A percentile compares a stretch with the other conserved stretches of the same genome.
Conservation (phyloP, 306 rosid genomes). For the Geum urbanum region DNA sequence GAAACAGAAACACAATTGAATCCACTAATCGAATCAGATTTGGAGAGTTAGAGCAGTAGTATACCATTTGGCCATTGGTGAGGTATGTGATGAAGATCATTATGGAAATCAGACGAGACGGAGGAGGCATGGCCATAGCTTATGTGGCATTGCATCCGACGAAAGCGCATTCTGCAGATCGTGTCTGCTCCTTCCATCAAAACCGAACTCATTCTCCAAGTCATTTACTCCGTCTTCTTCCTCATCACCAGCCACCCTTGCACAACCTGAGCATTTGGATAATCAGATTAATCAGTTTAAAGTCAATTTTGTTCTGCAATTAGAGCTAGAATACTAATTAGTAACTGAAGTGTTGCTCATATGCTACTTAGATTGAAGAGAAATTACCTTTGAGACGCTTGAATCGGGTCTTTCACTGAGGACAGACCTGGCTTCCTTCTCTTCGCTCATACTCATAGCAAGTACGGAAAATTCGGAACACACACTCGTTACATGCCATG, state of each 20-base stretch:
- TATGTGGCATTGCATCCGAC: conserved; percentile 28
- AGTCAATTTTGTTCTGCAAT: too few species aligned
- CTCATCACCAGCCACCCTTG: conserved; percentile 73
- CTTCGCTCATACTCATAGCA: conserved; percentile 70
- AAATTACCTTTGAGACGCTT: conserved; percentile 48
- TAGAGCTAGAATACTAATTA: too few species aligned
- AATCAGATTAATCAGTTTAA: too few species aligned
- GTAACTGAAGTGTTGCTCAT: conserved; percentile 22
- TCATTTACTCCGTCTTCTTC: conserved; percentile 70
- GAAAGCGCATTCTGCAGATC: conserved; percentile 10
- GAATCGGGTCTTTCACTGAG: conserved; percentile 66
- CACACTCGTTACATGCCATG: conserved; percentile 77
- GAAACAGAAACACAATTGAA: background rate
- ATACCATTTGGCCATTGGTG: conserved; percentile 31
- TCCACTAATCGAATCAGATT: background rate
- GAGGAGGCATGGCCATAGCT: conserved; percentile 24
- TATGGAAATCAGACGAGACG: conserved; percentile 20
- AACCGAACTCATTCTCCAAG: conserved; percentile 50
- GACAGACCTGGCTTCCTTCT: conserved; percentile 63
- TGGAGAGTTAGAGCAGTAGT: background rate
- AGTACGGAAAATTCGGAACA: conserved; percentile 59
- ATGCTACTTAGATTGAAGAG: conserved; percentile 38
- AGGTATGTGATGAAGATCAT: conserved; percentile 15
- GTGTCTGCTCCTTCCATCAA: conserved; percentile 17
- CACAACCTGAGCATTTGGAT: conserved; percentile 46